A percentile compares a stretch with the other conserved stretches of the same genome.
These are phyloP conservation scores for Rhynchosporium graminicola DNA, from an alignment of 2,329 filamentous ascomycete species.

Conservation along the genomic window DNA sequence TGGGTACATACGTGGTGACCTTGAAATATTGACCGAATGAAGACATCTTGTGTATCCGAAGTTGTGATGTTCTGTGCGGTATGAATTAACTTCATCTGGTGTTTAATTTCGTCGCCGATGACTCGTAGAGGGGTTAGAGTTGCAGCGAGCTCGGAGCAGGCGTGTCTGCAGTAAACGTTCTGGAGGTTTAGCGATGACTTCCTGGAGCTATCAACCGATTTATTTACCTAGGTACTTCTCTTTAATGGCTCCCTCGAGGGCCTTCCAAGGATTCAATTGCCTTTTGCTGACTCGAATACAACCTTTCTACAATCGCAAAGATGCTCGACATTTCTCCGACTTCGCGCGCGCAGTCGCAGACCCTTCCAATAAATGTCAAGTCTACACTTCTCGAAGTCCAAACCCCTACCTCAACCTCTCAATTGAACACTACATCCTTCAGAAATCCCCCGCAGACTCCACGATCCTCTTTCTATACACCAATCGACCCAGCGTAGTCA, in stretches of 20 bases:
- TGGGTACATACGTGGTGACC: slow-evolving; percentile 65
- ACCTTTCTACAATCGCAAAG: background rate
- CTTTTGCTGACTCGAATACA: slow-evolving; percentile 21
- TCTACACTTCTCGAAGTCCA: slow-evolving; percentile 68
- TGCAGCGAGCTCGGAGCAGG: slow-evolving; percentile 28
- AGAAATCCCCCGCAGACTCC: slow-evolving; percentile 69
- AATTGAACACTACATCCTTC: slow-evolving; percentile 87
- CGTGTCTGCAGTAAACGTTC: slow-evolving; percentile 6
- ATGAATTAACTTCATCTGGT: slow-evolving; percentile 6
- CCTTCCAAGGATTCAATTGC: slow-evolving; percentile 22
- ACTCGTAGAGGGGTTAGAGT: slow-evolving; percentile 24
- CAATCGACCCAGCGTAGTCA: slow-evolving; percentile 83
- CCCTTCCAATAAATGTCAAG: slow-evolving; percentile 55
- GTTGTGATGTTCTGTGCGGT: slow-evolving; percentile 13
- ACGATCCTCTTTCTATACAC: slow-evolving; percentile 84
- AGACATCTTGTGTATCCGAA: slow-evolving; percentile 61
- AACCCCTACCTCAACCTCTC: slow-evolving; percentile 91
- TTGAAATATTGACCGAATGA: slow-evolving; percentile 82
- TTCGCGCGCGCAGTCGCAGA: slow-evolving; percentile 36
- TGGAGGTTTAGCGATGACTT: slow-evolving; percentile 2
- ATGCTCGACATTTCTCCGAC: slow-evolving; percentile 23
- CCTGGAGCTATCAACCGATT: background rate
- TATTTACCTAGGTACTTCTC: background rate
- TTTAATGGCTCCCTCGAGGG: slow-evolving; percentile 37
- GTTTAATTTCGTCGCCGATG: slow-evolving; percentile 30